Conservation (phyloP, 805 yeast species). For the Priceomyces carsonii region DNA sequence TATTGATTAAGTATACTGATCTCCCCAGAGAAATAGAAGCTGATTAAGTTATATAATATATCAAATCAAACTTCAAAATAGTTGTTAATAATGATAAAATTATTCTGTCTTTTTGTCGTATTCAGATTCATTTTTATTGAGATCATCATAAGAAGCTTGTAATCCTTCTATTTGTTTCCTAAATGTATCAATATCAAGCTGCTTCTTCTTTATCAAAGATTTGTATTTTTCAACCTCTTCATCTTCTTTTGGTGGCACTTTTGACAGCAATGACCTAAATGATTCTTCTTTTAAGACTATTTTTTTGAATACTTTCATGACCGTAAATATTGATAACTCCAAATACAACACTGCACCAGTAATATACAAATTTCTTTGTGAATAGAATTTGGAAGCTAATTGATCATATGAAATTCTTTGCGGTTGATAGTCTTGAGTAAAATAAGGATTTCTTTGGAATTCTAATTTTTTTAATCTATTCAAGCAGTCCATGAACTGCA, state of each 20-base stretch:
- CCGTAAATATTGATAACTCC: constrained; percentile 54
- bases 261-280: constrained; percentile 21
- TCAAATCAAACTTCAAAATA: too few relatives aligned
- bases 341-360: constrained; percentile 64
- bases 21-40: too few relatives aligned
- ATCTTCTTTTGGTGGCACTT: constrained; percentile 10
- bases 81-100: background rate
- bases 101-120: constrained; percentile 11
- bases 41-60: too few relatives aligned
- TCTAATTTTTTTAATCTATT: constrained; percentile 36
- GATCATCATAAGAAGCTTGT: constrained; percentile 49
- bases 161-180: constrained; percentile 52
- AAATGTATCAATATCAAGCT: constrained; percentile 46
- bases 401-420: constrained; percentile 45
- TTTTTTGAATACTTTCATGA: constrained; percentile 52
- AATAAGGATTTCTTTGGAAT: constrained; percentile 22
- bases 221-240: constrained; percentile 36
- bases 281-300: constrained; percentile 47
- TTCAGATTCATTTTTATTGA: constrained; percentile 18
- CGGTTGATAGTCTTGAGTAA: constrained; percentile 9
- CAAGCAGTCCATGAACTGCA: constrained; percentile 57
- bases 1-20: too few relatives aligned
- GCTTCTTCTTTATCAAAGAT: constrained; percentile 38
- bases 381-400: constrained; percentile 59
- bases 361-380: constrained; percentile 63